Evolutionary conservation across 768 basidiomycete species (phyloP), one percentile per base, ranked within the genome.

Genomic region (Trametes sanguinea): DNA sequence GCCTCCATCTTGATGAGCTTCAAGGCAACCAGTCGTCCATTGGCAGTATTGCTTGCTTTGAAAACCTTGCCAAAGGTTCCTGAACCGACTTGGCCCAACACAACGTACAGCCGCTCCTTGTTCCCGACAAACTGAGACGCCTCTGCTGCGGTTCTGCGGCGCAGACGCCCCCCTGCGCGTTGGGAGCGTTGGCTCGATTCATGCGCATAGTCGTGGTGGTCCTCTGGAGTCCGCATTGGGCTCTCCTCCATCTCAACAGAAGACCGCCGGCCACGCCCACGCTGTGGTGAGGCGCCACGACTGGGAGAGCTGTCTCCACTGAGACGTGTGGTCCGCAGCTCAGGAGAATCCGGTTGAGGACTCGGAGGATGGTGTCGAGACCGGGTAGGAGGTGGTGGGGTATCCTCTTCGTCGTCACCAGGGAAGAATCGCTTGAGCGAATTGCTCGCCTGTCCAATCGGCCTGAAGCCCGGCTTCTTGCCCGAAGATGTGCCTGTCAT

Each of bases 1-100:
- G 90, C 84, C 73, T 99, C 97, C 95, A 99, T 97, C 45, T 95
- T 84, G 70, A 99, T 98, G 55, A 95, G 85, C 79, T 99, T 99
- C 65, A 99, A 76, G 16, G 97, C 97, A 42, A 98, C 95, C 63
- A 88, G 78, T 11, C 81, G 73, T 40, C 86, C 88, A n/a, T 85
- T 89, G 51, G 88, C 79, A 9, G 83, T 86, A 66, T 96, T 95
- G 62, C 86, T 83, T 3, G 96, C 96, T 75, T 99, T 99, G 78
- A 97, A 91, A 1, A 99, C 96, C 73, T 98, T 96, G 27, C 96
- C 96, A 71, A 98, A 99, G 2, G 97, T 99, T 2, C 97, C 97
- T 74, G 98, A 96, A 10, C 97, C 97, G 46, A 99, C 97, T 69
- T 98, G 95, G 51, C 85, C 89, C 29, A 98, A 60, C 3, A 95